Evolutionary conservation across 2,329 filamentous ascomycete genomes (phyloP).

Genomic region (Aplosporella prunicola): DNA sequence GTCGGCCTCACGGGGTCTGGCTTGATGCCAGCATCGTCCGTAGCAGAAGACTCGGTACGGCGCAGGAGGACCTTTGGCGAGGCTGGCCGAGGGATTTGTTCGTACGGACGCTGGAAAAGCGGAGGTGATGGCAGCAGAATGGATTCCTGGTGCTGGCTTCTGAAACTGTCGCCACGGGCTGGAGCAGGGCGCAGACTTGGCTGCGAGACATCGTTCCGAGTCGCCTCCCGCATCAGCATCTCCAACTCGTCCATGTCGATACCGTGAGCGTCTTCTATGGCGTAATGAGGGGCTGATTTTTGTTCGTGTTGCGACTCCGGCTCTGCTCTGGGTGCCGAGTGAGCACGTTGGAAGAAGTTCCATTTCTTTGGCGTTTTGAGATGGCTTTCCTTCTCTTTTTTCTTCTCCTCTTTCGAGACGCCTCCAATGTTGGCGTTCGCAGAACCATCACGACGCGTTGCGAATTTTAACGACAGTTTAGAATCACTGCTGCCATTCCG

Average conservation of each 20-base stretch:
- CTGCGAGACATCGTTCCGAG: not conserved
- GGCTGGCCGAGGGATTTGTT: constrained; percentile 21
- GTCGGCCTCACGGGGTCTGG: too few relatives aligned
- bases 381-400: constrained; percentile 15
- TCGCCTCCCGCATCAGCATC: constrained; percentile 36
- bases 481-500: constrained; percentile 14
- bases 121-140: constrained; percentile 25
- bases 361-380: constrained; percentile 38
- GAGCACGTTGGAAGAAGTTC: constrained; percentile 50
- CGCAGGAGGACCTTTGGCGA: constrained; percentile 25
- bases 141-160: constrained; percentile 21
- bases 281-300: constrained; percentile 49
- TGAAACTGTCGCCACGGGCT: not conserved
- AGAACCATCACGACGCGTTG: not conserved
- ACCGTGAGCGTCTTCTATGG: constrained; percentile 42
- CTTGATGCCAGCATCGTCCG: not conserved
- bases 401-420: constrained; percentile 12
- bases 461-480: not conserved
- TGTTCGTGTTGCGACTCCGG: constrained; percentile 23
- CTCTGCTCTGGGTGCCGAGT: constrained; percentile 26
- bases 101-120: constrained; percentile 23
- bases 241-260: constrained; percentile 38
- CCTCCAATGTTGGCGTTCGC: not conserved
- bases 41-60: not conserved
- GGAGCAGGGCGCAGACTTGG: not conserved